These are phyloP conservation scores for Mycena crocata DNA, from an alignment of 768 basidiomycete species.

Conservation along the genomic window DNA sequence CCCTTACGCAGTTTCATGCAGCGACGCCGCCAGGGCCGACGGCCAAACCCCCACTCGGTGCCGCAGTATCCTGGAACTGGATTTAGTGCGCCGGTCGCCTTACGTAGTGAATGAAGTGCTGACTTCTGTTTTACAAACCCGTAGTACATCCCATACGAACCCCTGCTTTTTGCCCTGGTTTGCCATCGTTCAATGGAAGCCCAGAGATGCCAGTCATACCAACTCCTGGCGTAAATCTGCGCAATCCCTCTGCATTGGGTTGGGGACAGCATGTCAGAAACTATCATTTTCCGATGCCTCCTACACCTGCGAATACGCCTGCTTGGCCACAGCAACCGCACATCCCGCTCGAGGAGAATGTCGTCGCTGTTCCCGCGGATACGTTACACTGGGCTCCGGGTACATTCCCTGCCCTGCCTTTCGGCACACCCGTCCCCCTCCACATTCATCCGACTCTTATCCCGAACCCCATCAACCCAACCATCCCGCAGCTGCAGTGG, in stretches of 20 bases:
- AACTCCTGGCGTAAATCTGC: constrained; percentile 11
- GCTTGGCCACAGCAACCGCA: constrained; percentile 18
- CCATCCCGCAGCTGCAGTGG: constrained; percentile 53
- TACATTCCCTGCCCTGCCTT: constrained; percentile 28
- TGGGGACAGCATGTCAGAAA: constrained; percentile 22
- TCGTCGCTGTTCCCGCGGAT: constrained; percentile 23
- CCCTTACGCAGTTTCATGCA: constrained; percentile 26
- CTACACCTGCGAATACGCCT: constrained; percentile 19
- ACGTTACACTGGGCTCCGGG: constrained; percentile 23
- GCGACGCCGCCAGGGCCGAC: constrained; percentile 8
- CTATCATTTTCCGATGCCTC: neutral
- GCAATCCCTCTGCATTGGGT: constrained; percentile 20
- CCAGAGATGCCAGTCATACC: constrained; percentile 8
- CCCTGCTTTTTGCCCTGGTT: neutral
- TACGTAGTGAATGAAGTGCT: constrained; percentile 14
- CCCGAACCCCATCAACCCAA: constrained; percentile 53
- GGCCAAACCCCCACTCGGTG: constrained; percentile 17
- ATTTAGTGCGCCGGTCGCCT: constrained; percentile 20
- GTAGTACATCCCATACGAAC: constrained; percentile 27
- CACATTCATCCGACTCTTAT: constrained; percentile 32
- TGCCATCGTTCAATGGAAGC: neutral
- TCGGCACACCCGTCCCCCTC: constrained; percentile 34
- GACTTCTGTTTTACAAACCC: neutral
- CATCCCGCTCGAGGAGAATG: constrained; percentile 10
- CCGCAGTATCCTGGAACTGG: constrained; percentile 17